Conservation (phyloP, 1,284 basidiomycete species). For the Ceratobasidium sp. region DNA sequence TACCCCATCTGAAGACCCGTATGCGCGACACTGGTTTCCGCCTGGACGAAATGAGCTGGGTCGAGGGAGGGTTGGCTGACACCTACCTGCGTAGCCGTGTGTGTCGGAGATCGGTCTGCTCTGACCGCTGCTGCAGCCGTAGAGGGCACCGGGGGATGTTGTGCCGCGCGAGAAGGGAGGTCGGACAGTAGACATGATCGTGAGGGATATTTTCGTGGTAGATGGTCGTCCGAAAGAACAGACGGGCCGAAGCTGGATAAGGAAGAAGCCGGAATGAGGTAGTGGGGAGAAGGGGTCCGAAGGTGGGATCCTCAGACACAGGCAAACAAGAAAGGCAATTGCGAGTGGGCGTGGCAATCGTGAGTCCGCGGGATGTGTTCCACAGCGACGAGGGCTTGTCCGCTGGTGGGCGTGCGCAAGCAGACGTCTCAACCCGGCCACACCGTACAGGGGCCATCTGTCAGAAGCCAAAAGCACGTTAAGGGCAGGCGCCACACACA, state of each 20-base stretch:
- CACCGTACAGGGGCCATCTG: not conserved
- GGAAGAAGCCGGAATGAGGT: conserved; percentile 15
- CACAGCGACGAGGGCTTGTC: too few species aligned
- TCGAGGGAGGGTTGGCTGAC: conserved; percentile 31
- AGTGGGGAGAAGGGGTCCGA: not conserved
- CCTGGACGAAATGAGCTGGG: conserved; percentile 31
- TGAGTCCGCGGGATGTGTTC: too few species aligned
- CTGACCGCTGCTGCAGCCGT: not conserved
- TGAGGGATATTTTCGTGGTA: not conserved
- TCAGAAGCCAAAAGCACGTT: conserved; percentile 17
- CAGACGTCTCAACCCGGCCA: not conserved
- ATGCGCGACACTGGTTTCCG: conserved; percentile 33
- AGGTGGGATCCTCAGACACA: not conserved
- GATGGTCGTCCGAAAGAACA: not conserved
- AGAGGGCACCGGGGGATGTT: conserved; percentile 27
- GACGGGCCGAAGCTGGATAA: not conserved
- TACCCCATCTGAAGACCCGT: conserved; percentile 25
- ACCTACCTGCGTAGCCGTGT: not conserved
- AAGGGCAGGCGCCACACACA: conserved; percentile 12
- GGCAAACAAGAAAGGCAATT: not conserved
- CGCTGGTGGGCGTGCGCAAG: not conserved
- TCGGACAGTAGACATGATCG: conserved; percentile 23
- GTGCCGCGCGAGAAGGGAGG: conserved; percentile 31
- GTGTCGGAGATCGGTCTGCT: conserved; percentile 5
- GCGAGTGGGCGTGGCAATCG: not conserved